A percentile compares a stretch with the other conserved stretches of the same genome.
Evolutionary conservation across 768 basidiomycete genomes (phyloP).

Genomic region (Suillus spraguei): DNA sequence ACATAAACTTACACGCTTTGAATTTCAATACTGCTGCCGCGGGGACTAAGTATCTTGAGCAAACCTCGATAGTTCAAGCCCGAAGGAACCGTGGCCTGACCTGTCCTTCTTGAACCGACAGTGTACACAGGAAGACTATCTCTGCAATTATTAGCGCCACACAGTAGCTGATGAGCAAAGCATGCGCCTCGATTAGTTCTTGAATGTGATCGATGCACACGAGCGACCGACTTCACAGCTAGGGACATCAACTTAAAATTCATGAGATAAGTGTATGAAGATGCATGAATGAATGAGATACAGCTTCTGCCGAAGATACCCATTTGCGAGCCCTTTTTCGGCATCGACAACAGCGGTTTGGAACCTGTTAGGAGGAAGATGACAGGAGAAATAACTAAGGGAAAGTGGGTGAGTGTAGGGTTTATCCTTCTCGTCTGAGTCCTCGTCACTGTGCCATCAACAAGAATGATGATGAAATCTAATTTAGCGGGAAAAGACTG

Average conservation of each 20-base stretch:
- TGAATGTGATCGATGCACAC: background rate
- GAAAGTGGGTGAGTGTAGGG: background rate
- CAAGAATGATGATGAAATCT: background rate
- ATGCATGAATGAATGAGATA: too few relatives aligned
- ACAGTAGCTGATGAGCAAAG: background rate
- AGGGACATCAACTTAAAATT: too few relatives aligned
- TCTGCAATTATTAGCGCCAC: background rate
- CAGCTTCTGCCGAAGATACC: too few relatives aligned
- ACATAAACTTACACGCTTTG: background rate
- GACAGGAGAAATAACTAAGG: background rate
- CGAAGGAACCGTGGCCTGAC: background rate
- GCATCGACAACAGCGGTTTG: constrained; percentile 82
- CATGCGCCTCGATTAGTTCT: background rate
- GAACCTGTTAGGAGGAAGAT: constrained; percentile 57
- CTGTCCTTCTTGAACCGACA: background rate
- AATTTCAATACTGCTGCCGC: too few relatives aligned
- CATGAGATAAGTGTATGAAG: too few relatives aligned
- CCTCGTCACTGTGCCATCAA: background rate
- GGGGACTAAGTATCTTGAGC: too few relatives aligned
- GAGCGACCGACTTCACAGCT: too few relatives aligned
- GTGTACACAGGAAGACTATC: background rate
- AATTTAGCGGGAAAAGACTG: too few relatives aligned
- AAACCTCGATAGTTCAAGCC: background rate
- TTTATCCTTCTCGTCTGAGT: background rate
- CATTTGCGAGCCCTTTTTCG: constrained; percentile 48